A percentile compares a stretch with the other conserved stretches of the same genome.
Conservation (phyloP, 2,329 filamentous ascomycete genomes). For the Penicillium hesseltinei region DNA sequence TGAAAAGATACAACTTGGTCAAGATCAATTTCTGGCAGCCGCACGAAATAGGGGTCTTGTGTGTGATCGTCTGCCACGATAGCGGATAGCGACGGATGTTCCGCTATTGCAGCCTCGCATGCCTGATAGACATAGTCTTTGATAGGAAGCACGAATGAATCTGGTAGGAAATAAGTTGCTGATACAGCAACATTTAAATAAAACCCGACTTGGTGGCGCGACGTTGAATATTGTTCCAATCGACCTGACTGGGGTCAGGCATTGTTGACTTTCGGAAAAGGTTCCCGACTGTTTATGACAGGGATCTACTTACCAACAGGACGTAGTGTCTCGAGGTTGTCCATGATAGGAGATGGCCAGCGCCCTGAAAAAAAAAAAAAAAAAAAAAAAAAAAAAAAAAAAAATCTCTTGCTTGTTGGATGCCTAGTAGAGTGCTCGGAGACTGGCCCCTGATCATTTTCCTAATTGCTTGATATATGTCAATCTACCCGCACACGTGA, state of each 20-base stretch:
- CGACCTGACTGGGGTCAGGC: slow-evolving; percentile 33
- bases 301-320: slow-evolving; percentile 28
- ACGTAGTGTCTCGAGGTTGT: slow-evolving; percentile 43
- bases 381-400: accelerated
- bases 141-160: slow-evolving; percentile 22
- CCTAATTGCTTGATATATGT: not conserved
- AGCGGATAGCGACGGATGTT: slow-evolving; percentile 46
- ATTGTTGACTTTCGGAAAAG: not conserved
- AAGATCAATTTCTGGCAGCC: slow-evolving; percentile 46
- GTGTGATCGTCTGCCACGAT: slow-evolving; percentile 44
- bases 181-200: slow-evolving; percentile 47
- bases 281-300: not conserved
- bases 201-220: slow-evolving; percentile 43
- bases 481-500: slow-evolving; percentile 8
- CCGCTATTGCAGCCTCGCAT: slow-evolving; percentile 35
- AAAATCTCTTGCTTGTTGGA: not conserved
- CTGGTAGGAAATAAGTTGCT: slow-evolving; percentile 38
- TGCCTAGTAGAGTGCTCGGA: not conserved
- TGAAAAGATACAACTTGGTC: slow-evolving; percentile 38
- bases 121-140: slow-evolving; percentile 40
- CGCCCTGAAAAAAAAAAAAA: accelerated
- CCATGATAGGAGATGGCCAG: slow-evolving; percentile 45
- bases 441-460: not conserved
- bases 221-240: slow-evolving; percentile 47
- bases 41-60: slow-evolving; percentile 44